phyloP scores from a whole-genome alignment of 495 filamentous ascomycete genomes.

The Oleoguttula mirabilis region DNA sequence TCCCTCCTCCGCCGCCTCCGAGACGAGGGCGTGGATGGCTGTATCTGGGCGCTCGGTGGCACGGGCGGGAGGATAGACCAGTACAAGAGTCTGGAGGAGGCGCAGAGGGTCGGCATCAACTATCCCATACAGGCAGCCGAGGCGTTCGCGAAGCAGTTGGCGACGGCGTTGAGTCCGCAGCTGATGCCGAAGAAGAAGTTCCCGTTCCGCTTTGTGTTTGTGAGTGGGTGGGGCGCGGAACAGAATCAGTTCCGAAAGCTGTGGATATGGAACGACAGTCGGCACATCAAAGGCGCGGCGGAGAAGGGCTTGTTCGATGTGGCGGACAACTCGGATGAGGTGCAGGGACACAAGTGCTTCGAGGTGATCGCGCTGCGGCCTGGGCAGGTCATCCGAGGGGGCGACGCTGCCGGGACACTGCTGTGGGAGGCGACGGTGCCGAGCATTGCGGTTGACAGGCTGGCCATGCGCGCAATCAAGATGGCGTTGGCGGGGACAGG shows the following conservation, averaged over 20 bases:
- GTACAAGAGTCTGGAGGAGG: slow-evolving; percentile 10
- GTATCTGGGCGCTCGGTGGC: slow-evolving; percentile 15
- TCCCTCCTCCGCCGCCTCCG: slow-evolving; percentile 4
- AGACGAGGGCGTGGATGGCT: slow-evolving; percentile 14
- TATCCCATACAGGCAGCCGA: slow-evolving; percentile 15
- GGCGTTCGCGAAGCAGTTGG: slow-evolving; percentile 14
- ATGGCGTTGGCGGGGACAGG: slow-evolving; percentile 13
- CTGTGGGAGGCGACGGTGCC: slow-evolving; percentile 13
- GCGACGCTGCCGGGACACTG: slow-evolving; percentile 13
- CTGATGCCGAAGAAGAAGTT: slow-evolving; percentile 18
- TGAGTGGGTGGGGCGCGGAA: slow-evolving; percentile 14
- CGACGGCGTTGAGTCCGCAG: slow-evolving; percentile 16
- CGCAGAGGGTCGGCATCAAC: slow-evolving; percentile 13
- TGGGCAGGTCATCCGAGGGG: slow-evolving; percentile 6
- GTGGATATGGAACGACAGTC: slow-evolving; percentile 17
- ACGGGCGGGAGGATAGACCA: neutral
- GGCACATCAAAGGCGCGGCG: slow-evolving; percentile 20
- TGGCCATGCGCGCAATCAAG: slow-evolving; percentile 13
- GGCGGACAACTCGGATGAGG: slow-evolving; percentile 12
- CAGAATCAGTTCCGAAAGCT: slow-evolving; percentile 17
- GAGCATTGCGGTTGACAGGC: slow-evolving; percentile 11
- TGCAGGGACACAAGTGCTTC: slow-evolving; percentile 19
- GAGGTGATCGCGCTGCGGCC: slow-evolving; percentile 16
- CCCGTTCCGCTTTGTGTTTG: slow-evolving; percentile 18
- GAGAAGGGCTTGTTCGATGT: slow-evolving; percentile 20